Base-by-base conservation (phyloP, 2,329 filamentous ascomycete genomes). In the Metarhizium robertsii region DNA sequence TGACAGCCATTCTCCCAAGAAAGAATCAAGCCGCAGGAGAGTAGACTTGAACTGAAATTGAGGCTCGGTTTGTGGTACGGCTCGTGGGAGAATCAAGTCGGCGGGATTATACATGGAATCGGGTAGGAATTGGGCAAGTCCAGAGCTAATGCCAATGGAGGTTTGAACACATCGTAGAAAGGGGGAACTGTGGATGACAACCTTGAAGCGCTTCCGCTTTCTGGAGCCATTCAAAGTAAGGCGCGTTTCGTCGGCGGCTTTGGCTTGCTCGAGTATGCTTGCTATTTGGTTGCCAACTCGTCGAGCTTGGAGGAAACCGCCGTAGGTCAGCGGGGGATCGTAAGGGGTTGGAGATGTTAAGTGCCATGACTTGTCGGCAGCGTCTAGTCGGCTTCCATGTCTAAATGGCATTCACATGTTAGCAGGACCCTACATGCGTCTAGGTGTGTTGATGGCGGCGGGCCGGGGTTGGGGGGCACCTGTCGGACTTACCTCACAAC, bases 321-420 rank as follows among this genome's bases (percentile, higher is more conserved):
- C 89, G 67, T 96, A 97, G 2, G 92, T 96, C 56, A 99, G 79
- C 52, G 94, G 94, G 61, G 94, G 90, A 62, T 99, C 92, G 76
- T 97, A 99, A 2, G 94, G 94, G 6, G 90, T 92, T 1, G 92
- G 88, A 6, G 94, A 96, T 34, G 88, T 88, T 54, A 96, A 80
- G 70, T 96, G 90, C 94, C 94, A 99, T 70, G 90, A 84, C 69
- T 92, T 91, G 77, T 99, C 92, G 59, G 92, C 91, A 55, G 90
- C 90, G 70, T 99, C 94, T 56, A 99, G 86, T 62, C 94, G 87
- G 64, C 92, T 89, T 66, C 94, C 94, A 71, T 99, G 94, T 72
- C 94, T 86, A 57, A 11, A 10, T 20, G n/a, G 11, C 18, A 45
- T 30, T 16, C 14, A 47, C 7, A 14, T 6, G 36, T 57, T 50